Base-by-base conservation (phyloP, 1,284 basidiomycete species). In the Rhodotorula glutinis region DNA sequence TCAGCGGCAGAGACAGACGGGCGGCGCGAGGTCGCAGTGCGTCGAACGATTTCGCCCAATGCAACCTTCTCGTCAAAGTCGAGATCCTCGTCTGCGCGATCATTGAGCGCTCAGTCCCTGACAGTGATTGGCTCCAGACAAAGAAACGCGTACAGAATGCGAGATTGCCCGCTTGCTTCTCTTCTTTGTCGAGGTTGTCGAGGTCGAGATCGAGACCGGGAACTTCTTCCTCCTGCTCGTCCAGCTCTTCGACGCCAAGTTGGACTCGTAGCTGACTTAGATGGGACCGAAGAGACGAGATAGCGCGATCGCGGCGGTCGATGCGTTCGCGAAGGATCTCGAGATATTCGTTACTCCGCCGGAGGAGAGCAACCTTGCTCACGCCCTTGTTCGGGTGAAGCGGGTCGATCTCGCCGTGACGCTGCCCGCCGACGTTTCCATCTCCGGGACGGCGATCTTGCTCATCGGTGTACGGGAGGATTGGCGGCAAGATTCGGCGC, bases 301-400 rank as follows among this genome's bases (percentile, higher is more conserved):
- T 88, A 78, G 92, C 92, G 56, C 82, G 82, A 76, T 98, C 92
- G 58, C 95, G 82, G 76, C 92, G 83, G 62, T 90, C 88, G 56
- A 97, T 84, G 52, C 92, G 85, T 55, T 82, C 87, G 73, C 88
- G 88, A 71, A 95, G 81, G 69, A 86, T 82, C 57, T 87, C 83
- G 65, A 96, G 87, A 76, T 87, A 94, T 78, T 93, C 90, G 77
- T 96, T 96, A 59, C 88, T 88, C 76, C 90, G 92, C 62, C 92
- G 85, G 66, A 98, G 79, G 43, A 98, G 81, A 75, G 96, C 93
- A 66, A 98, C 83, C 82, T 98, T 98, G 81, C 88, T 91, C 53
- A 98, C 91, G n/a, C 89, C 89, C 75, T 93, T 88, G 79, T 96
- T 96, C 33, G 92, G 92, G 47, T 92, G 92, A 68, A 90, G 51